Base-by-base conservation (phyloP, 2,329 filamentous ascomycete species). In the Colletotrichum simmondsii region DNA sequence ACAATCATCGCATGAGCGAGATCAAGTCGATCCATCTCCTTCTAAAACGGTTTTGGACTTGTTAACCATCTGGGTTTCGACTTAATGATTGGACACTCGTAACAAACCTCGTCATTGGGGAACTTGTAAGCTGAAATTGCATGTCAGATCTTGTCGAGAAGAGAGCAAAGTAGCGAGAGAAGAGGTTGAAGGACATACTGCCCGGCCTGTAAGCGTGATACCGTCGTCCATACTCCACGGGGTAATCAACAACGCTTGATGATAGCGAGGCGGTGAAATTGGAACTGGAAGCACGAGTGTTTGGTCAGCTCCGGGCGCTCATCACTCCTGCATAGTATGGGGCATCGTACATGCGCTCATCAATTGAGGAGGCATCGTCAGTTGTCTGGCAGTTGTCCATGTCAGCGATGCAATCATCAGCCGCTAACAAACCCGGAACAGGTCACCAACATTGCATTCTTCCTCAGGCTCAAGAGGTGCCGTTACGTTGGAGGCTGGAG, bases 21-120 rank as follows among this genome's bases (percentile, higher is more conserved):
- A 46, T 63, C 60, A 14, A 63, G 60, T 11, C 60, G 60, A 42
- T 63, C 60, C 35, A 52, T 42, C 24, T 63, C 60, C 12, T 24
- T 24, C 42, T 63, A 46, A 46, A 46, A 46, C 12, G 35, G 16
- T 37, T 37, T n/a, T 1, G 16, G 42, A 19, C 6, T 46, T n/a
- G 16, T 19, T 46, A 46, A 46, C 16, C 42, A 7, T 46, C 7
- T 46, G 42, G 6, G 16, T 8, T 46, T 46, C 42, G 16, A 19
- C 16, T 46, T 8, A 14, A 7, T n/a, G 6, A 7, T 3, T 19
- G 2, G 6, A 8, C 5, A 46, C 42, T 46, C 7, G 19, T 8
- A 46, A 46, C 42, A 46, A 46, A 46, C 42, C 42, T n/a, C 42
- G 19, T 46, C 42, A 46, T 46, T 46, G 16, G 42, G 42, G 42